Percentiles rank a stretch among this genome's conserved stretches.
Conservation (phyloP, 495 filamentous ascomycete species). For the Cercophora scortea region DNA sequence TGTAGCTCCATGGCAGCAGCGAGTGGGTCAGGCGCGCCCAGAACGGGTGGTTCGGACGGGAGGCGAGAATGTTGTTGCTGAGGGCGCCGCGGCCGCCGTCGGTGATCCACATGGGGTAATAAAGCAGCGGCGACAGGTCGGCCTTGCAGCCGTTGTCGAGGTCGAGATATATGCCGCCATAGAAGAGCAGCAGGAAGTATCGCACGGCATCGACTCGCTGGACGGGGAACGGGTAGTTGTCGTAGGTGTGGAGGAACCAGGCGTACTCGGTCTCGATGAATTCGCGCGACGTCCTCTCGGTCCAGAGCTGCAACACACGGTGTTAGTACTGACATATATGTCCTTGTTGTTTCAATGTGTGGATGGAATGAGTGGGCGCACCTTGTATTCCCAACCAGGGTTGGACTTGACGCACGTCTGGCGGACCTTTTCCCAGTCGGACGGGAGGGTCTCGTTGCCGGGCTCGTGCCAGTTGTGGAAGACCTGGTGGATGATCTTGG, state of each 20-base stretch:
- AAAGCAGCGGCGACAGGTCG: conserved; percentile 69
- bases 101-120: conserved; percentile 77
- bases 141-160: conserved; percentile 85
- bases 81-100: conserved; percentile 76
- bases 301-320: conserved; percentile 61
- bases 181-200: conserved; percentile 79
- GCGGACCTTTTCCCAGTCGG: conserved; percentile 65
- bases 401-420: conserved; percentile 70
- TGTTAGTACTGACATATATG: too few species aligned
- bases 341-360: too few species aligned
- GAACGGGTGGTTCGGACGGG: conserved; percentile 74
- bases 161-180: conserved; percentile 84
- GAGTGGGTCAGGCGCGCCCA: conserved; percentile 66
- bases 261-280: conserved; percentile 73
- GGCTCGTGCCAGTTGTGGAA: conserved; percentile 54
- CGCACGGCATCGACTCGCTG: conserved; percentile 83
- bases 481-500: conserved; percentile 88
- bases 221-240: conserved; percentile 71
- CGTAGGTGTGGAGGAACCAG: conserved; percentile 81
- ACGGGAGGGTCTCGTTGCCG: conserved; percentile 54
- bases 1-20: conserved; percentile 62
- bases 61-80: conserved; percentile 83
- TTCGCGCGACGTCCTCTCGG: conserved; percentile 62
- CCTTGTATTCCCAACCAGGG: conserved; percentile 74
- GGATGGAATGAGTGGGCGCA: conserved; percentile 24